A percentile compares a stretch with the other conserved stretches of the same genome.
These are phyloP conservation scores for Saccharomycopsis olivae DNA, from an alignment of 805 yeast genomes.

Conservation along the genomic window DNA sequence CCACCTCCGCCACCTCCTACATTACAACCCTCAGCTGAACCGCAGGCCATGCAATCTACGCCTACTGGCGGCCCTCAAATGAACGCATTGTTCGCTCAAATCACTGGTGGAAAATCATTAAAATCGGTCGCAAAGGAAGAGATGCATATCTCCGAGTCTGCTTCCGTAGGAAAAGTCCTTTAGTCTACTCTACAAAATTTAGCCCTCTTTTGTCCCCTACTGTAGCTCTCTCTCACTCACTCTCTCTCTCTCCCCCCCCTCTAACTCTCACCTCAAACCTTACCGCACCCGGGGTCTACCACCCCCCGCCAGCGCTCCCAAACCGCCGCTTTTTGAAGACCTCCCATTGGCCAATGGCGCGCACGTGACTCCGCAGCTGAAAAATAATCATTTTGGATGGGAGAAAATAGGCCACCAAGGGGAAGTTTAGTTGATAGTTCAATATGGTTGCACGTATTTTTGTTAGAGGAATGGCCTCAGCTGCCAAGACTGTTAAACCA, in stretches of 20 bases:
- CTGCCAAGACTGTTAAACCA: slow-evolving; percentile 56
- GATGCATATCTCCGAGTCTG: slow-evolving; percentile 35
- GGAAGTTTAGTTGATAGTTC: too few species aligned
- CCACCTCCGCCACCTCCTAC: slow-evolving; percentile 8
- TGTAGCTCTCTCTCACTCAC: not conserved
- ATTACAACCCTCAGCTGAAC: too few species aligned
- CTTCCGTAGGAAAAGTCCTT: slow-evolving; percentile 42
- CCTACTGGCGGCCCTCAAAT: slow-evolving; percentile 28
- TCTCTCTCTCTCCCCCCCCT: too few species aligned
- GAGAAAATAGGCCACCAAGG: too few species aligned
- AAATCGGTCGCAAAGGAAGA: slow-evolving; percentile 40
- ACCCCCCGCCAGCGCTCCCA: too few species aligned
- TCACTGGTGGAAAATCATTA: slow-evolving; percentile 40
- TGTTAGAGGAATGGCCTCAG: slow-evolving; percentile 65
- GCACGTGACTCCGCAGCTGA: too few species aligned
- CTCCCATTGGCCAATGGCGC: too few species aligned
- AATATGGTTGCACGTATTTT: slow-evolving; percentile 59
- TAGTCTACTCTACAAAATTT: too few species aligned
- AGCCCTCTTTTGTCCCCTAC: not conserved
- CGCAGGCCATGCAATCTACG: slow-evolving; percentile 2
- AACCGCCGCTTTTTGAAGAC: too few species aligned
- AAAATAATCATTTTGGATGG: too few species aligned
- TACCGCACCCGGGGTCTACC: too few species aligned
- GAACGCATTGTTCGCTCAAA: slow-evolving; percentile 46
- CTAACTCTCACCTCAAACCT: not conserved